Base-by-base conservation (phyloP, 352 stramenopile genomes). In the Phytophthora capsici region DNA sequence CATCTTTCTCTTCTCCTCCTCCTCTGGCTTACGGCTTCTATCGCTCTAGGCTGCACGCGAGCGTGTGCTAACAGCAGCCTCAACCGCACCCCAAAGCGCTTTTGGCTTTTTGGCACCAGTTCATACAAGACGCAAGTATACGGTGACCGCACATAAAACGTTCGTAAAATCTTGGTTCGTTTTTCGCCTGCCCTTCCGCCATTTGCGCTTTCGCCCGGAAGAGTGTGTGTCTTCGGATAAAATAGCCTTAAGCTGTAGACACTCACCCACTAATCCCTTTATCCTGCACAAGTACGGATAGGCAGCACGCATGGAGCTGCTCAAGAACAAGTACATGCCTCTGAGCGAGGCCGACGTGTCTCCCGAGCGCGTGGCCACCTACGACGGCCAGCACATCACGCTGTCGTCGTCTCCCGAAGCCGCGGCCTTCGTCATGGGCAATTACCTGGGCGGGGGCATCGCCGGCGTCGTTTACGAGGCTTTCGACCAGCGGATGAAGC, bases 381-480 rank as follows among this genome's bases (percentile, higher is more conserved):
- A 90, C 64, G 88, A 96, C 65, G 88, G 88, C 2, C 88, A 96
- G 69, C 73, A 80, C 60, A 80, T 96, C 52, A 84, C 80, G 44
- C 73, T 94, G 6, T 64, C 55, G 4, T 51, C 69, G 30, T 30
- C 54, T 48, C 64, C 69, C 0, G 57, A 53, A 48, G 57, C 30
- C 32, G 66, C 40, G 28, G 69, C 69, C 20, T 97, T 94, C 66
- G 75, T 78, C 36, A 84, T 98, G 73, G 93, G 91, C 38, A 97
- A 97, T 63, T 98, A 97, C 62, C 73, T 98, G 6, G 94, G 94
- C 49, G 91, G 92, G 25, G 94, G 94, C 53, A 95, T 97, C 62
- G 93, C 94, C 0, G 93, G 94, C 57, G 90, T 96, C 37, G 94
- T 98, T 8, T 98, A 98, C 70, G 93, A 98, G 60, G 89, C 88